Percentiles rank a stretch among this genome's conserved stretches.
Conservation (phyloP, 768 basidiomycete genomes). For the Macrocybe gigantea region DNA sequence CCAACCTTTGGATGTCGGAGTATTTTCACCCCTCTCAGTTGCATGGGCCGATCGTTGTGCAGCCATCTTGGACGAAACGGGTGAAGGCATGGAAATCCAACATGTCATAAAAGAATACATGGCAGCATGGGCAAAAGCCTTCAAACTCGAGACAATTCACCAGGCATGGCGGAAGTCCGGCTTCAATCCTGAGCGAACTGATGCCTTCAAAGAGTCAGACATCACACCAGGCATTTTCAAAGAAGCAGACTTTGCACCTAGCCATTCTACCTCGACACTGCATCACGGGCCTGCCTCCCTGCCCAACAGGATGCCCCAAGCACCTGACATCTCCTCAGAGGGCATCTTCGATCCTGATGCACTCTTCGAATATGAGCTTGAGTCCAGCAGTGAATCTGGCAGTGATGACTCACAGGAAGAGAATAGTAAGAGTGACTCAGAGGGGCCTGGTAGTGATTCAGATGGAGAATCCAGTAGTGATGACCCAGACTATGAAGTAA, state of each 20-base stretch:
- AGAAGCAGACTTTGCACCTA: conserved; percentile 16
- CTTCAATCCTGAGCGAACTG: not conserved
- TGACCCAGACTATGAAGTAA: too few species aligned
- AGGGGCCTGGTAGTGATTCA: too few species aligned
- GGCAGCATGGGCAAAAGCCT: conserved; percentile 10
- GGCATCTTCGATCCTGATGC: too few species aligned
- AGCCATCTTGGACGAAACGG: conserved; percentile 10
- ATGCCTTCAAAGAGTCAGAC: too few species aligned
- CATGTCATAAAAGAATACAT: conserved; percentile 25
- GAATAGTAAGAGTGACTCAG: too few species aligned
- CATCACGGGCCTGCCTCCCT: not conserved
- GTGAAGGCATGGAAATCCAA: conserved; percentile 15
- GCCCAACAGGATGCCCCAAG: not conserved
- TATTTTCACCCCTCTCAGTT: conserved; percentile 27
- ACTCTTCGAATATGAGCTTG: too few species aligned
- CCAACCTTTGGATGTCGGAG: conserved; percentile 29
- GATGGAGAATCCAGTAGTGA: too few species aligned
- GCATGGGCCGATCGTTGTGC: conserved; percentile 21
- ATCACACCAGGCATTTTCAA: conserved; percentile 16
- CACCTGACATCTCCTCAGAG: too few species aligned
- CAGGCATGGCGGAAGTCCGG: conserved; percentile 11
- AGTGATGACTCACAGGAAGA: too few species aligned
- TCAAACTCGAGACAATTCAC: conserved; percentile 11
- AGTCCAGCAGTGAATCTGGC: too few species aligned
- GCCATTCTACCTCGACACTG: conserved; percentile 2